A percentile compares a stretch with the other conserved stretches of the same genome.
These are phyloP conservation scores for Vitis hybrid DNA, from an alignment of 177 flowering plant genomes.

Conservation along the genomic window DNA sequence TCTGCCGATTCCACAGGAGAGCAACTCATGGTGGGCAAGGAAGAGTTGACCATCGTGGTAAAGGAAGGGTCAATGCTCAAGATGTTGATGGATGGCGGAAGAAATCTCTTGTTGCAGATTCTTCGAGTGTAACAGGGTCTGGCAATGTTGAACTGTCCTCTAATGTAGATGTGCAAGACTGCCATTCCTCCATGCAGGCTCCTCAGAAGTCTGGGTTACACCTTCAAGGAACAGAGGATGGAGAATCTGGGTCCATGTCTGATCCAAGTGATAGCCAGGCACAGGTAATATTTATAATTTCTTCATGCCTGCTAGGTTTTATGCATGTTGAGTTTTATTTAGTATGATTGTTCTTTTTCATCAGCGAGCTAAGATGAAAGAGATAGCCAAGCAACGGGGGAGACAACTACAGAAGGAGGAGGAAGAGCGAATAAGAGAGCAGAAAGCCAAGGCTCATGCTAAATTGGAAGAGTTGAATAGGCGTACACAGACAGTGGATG, in stretches of 20 bases:
- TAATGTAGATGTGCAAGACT: slow-evolving; percentile 24
- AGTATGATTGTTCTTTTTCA: background rate
- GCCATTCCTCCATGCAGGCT: slow-evolving; percentile 20
- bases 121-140: slow-evolving; percentile 17
- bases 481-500: slow-evolving; percentile 49
- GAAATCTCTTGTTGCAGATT: slow-evolving; percentile 32
- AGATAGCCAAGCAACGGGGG: slow-evolving; percentile 75
- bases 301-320: slow-evolving; percentile 1
- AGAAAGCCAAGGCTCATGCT: slow-evolving; percentile 93
- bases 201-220: slow-evolving; percentile 25
- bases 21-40: slow-evolving; percentile 42
- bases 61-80: slow-evolving; percentile 41
- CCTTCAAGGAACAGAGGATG: slow-evolving; percentile 37
- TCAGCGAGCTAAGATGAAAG: slow-evolving; percentile 87
- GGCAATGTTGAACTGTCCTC: slow-evolving; percentile 27
- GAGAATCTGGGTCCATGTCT: slow-evolving; percentile 27
- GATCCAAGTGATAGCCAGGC: slow-evolving; percentile 52
- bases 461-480: slow-evolving; percentile 90
- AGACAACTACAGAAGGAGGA: slow-evolving; percentile 87
- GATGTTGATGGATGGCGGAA: slow-evolving; percentile 67
- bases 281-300: slow-evolving; percentile 40
- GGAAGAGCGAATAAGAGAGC: slow-evolving; percentile 81
- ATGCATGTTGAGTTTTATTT: background rate
- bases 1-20: slow-evolving; percentile 38
- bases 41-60: slow-evolving; percentile 51